These are phyloP conservation scores for Magnusiomyces tetraspermus DNA, from an alignment of 1,139 yeast species.

Conservation along the genomic window DNA sequence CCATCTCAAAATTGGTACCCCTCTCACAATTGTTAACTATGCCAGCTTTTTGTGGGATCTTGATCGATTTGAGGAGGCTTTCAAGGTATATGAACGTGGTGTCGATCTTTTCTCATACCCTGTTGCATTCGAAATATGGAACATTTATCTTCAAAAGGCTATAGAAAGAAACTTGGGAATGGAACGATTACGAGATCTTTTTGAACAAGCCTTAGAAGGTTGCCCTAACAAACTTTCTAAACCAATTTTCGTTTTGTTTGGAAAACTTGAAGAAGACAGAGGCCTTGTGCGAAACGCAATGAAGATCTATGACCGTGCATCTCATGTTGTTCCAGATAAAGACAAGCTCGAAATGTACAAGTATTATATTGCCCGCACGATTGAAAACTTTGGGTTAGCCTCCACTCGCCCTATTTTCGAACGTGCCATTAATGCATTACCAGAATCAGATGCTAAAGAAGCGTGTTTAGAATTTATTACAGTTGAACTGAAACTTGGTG, in stretches of 20 bases:
- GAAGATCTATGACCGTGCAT: constrained; percentile 38
- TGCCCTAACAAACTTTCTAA: constrained; percentile 44
- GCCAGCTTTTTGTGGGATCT: constrained; percentile 51
- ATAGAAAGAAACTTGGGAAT: constrained; percentile 34
- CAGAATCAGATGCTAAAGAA: constrained; percentile 30
- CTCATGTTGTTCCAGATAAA: constrained; percentile 29
- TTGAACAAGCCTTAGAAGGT: constrained; percentile 49
- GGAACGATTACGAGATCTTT: constrained; percentile 64
- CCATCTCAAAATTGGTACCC: constrained; percentile 58
- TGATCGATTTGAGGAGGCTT: constrained; percentile 43
- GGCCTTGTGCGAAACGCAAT: constrained; percentile 41
- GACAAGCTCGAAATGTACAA: constrained; percentile 33
- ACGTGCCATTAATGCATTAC: constrained; percentile 37
- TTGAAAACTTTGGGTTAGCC: constrained; percentile 31
- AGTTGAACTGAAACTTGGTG: constrained; percentile 43
- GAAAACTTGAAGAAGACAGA: constrained; percentile 49
- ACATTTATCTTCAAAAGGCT: constrained; percentile 50
- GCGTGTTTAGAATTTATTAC: constrained; percentile 37
- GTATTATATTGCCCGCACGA: constrained; percentile 29
- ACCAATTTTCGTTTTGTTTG: constrained; percentile 46
- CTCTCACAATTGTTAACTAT: constrained; percentile 55
- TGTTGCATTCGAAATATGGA: constrained; percentile 64
- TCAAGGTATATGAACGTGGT: constrained; percentile 60
- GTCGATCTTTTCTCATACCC: constrained; percentile 52
- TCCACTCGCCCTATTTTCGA: constrained; percentile 37